Conservation (phyloP, 2,329 filamentous ascomycete genomes). For the Alternaria brassicae region DNA sequence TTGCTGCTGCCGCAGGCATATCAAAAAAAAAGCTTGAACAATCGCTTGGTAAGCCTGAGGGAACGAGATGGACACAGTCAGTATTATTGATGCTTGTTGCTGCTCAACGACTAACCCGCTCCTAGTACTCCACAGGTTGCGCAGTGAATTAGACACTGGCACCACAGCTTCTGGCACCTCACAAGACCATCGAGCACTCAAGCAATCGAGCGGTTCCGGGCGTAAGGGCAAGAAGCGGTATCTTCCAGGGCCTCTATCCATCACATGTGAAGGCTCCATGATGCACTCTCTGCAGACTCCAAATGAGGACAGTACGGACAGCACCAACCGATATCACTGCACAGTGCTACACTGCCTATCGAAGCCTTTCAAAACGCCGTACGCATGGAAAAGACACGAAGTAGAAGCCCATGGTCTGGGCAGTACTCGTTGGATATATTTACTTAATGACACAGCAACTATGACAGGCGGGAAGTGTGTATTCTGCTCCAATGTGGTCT, state of each 20-base stretch:
- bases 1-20: not conserved
- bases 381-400: not conserved
- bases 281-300: not conserved
- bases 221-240: not conserved
- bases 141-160: not conserved
- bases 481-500: not conserved
- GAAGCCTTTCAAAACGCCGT: not conserved
- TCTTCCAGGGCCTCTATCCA: not conserved
- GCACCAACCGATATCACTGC: not conserved
- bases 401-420: not conserved
- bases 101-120: not conserved
- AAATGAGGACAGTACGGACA: not conserved
- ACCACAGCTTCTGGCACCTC: not conserved
- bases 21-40: not conserved
- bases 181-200: accelerated
- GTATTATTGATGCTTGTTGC: not conserved
- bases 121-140: not conserved
- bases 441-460: not conserved
- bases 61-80: not conserved
- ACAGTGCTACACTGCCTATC: not conserved
- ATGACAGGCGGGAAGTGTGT: not conserved
- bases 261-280: not conserved
- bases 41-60: not conserved
- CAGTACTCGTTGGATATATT: not conserved
- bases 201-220: too few relatives aligned